A percentile compares a stretch with the other conserved stretches of the same genome.
These are phyloP conservation scores for Boletellus emodensis DNA, from an alignment of 768 basidiomycete species.

Conservation along the genomic window DNA sequence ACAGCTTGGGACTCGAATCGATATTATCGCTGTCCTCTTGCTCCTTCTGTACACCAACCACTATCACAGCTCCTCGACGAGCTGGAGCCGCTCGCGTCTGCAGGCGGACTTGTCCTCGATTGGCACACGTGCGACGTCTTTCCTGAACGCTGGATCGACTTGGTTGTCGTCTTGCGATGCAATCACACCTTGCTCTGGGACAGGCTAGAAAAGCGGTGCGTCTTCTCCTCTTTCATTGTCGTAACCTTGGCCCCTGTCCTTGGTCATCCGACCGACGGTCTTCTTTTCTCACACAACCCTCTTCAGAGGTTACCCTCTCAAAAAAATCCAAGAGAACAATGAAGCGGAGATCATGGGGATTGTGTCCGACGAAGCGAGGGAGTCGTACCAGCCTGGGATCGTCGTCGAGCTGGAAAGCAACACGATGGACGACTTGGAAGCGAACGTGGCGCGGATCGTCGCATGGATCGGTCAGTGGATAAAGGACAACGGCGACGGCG, in stretches of 20 bases:
- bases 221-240: background rate
- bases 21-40: background rate
- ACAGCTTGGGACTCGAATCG: background rate
- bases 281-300: background rate
- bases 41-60: background rate
- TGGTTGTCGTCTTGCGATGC: slow-evolving; percentile 89
- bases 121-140: slow-evolving; percentile 95
- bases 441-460: slow-evolving; percentile 83
- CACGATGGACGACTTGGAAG: slow-evolving; percentile 72
- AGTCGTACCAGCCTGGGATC: slow-evolving; percentile 81
- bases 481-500: slow-evolving; percentile 19
- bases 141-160: slow-evolving; percentile 94
- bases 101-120: slow-evolving; percentile 83
- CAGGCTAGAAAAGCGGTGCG: slow-evolving; percentile 82
- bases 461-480: slow-evolving; percentile 82
- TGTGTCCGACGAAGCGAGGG: slow-evolving; percentile 81
- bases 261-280: too few species aligned
- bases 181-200: slow-evolving; percentile 87
- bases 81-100: slow-evolving; percentile 64
- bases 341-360: slow-evolving; percentile 98
- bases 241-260: too few species aligned
- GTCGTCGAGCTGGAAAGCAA: slow-evolving; percentile 83
- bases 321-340: slow-evolving; percentile 98
- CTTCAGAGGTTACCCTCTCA: slow-evolving; percentile 74
- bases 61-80: slow-evolving; percentile 76